These are phyloP conservation scores for Cladophialophora exuberans DNA, from an alignment of 2,329 filamentous ascomycete genomes.

Conservation along the genomic window DNA sequence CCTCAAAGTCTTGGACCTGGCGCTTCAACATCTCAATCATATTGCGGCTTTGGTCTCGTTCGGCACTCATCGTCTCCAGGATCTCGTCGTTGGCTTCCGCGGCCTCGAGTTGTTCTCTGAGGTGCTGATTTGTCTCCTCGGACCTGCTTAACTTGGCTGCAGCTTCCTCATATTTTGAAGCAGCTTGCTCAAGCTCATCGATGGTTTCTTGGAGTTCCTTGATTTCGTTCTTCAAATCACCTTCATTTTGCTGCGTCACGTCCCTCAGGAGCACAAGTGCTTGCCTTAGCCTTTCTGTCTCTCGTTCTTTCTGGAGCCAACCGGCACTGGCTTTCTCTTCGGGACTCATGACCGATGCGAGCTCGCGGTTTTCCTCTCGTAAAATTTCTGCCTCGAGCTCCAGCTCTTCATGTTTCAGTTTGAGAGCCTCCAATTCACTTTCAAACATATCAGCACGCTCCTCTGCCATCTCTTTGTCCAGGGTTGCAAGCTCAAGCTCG, in stretches of 20 bases:
- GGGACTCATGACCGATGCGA: conserved; percentile 79
- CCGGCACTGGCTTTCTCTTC: conserved; percentile 86
- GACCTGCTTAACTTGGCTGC: conserved; percentile 74
- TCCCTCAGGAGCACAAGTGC: conserved; percentile 84
- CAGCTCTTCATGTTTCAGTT: conserved; percentile 77
- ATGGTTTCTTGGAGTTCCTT: conserved; percentile 73
- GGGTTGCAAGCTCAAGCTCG: conserved; percentile 79
- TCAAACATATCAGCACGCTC: conserved; percentile 84
- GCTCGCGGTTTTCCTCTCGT: conserved; percentile 82
- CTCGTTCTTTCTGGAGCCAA: conserved; percentile 89
- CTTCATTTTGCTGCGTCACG: conserved; percentile 81
- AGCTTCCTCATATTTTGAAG: conserved; percentile 69
- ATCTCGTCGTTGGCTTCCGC: conserved; percentile 88
- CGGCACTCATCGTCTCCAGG: conserved; percentile 87
- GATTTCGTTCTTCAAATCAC: conserved; percentile 75
- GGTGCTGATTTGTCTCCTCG: conserved; percentile 77
- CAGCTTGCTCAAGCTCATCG: conserved; percentile 67
- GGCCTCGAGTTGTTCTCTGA: conserved; percentile 88
- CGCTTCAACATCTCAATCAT: conserved; percentile 30
- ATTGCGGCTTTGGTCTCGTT: conserved; percentile 66
- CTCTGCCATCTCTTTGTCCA: conserved; percentile 96
- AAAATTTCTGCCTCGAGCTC: conserved; percentile 87
- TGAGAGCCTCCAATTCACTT: conserved; percentile 76
- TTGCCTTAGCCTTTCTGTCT: conserved; percentile 84
- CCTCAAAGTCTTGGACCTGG: conserved; percentile 82